Base-by-base conservation (phyloP, 345 rosid genomes). In the Mallotus nudiflorus region DNA sequence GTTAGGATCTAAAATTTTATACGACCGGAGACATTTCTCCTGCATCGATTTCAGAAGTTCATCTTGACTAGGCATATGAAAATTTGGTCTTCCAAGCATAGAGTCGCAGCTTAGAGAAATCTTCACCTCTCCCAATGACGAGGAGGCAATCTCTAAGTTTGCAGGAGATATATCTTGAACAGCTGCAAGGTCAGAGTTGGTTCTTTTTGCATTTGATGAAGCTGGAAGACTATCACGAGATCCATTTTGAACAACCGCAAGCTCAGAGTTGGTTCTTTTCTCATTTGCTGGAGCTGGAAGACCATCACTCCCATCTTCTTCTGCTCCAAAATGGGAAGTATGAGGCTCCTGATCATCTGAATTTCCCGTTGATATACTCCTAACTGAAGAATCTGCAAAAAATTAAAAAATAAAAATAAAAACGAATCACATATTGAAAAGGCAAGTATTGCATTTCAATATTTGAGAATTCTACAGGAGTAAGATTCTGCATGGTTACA, bases 81-180 rank as follows among this genome's bases (percentile, higher is more conserved):
- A 75, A 75, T 78, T 83, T 42, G 85, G 79, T 49, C 83, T 84
- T 79, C 84, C 88, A 78, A 79, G 66, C 73, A 85, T 68, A 81
- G 87, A 80, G 77, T 79, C 73, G 84, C 84, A 94, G 76, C 85
- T 87, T 49, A 94, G 73, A 81, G 83, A 87, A 73, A 91, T 78
- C 85, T 90, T 90, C 84, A 91, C 97, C 82, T 90, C 98, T 78
- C 97, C 97, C 66, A 66, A 69, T 29, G 85, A 67, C 6, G 93
- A 87, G 70, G 97, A 85, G 52, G 97, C 96, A 69, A 91, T 82
- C 75, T 91, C 92, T 67, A 90, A 66, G 80, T 42, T 71, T 72
- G 85, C 33, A 50, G 74, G 63, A 70, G 77, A 66, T 62, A 75
- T 77, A 29, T 52, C 81, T 16, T 75, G 74, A 53, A 53, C 52